Conservation (phyloP, 2,329 filamentous ascomycete genomes). For the Sclerotinia nivalis region DNA sequence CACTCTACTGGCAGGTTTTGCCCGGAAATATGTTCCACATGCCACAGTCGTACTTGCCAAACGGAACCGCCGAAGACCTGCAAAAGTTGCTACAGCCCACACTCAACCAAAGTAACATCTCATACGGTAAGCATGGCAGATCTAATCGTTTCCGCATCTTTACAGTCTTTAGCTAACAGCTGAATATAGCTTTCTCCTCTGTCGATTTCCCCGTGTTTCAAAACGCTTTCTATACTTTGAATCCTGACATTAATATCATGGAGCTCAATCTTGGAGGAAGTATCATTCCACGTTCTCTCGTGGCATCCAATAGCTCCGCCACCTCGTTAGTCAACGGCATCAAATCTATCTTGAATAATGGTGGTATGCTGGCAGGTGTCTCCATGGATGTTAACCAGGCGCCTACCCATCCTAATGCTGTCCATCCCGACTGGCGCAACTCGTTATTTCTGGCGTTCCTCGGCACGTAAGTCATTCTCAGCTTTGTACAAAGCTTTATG, state of each 20-base stretch:
- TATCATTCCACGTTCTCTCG: constrained; percentile 21
- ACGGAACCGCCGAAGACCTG: constrained; percentile 21
- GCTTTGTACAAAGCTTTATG: not conserved
- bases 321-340: constrained; percentile 8
- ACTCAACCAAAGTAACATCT: constrained; percentile 13
- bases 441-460: constrained; percentile 23
- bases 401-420: constrained; percentile 9
- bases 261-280: constrained; percentile 21
- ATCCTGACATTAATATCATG: constrained; percentile 19
- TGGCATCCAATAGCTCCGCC: constrained; percentile 7
- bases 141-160: not conserved
- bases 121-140: constrained; percentile 14
- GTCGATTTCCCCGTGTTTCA: constrained; percentile 19
- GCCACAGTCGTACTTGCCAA: constrained; percentile 22
- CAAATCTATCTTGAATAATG: constrained; percentile 17
- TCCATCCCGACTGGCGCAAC: constrained; percentile 20
- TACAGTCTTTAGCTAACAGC: not conserved
- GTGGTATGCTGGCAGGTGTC: constrained; percentile 20
- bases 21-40: constrained; percentile 24
- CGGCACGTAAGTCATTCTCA: constrained; percentile 14
- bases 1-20: constrained; percentile 17
- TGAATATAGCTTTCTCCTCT: not conserved
- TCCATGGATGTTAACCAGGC: constrained; percentile 20
- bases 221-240: constrained; percentile 17
- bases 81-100: constrained; percentile 10